Percentiles rank a stretch among this genome's conserved stretches.
Conservation (phyloP, 1,284 basidiomycete genomes). For the Amylostereum chailletii region DNA sequence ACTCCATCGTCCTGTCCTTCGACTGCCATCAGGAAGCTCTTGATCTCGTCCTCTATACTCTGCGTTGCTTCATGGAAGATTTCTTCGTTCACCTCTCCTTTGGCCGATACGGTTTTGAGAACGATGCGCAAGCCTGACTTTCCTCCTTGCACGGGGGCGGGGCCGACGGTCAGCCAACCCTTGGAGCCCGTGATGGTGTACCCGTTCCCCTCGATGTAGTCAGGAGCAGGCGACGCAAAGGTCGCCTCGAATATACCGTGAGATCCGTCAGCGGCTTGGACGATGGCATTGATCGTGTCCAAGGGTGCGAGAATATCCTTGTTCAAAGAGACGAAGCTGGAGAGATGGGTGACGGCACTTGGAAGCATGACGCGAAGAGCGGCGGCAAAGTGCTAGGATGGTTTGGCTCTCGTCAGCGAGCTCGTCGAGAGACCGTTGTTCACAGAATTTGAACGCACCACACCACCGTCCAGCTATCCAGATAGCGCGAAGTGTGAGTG, state of each 20-base stretch:
- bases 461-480: conserved; percentile 58
- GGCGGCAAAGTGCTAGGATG: conserved; percentile 51
- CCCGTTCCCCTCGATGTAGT: conserved; percentile 21
- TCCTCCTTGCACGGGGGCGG: conserved; percentile 15
- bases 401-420: neutral
- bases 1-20: conserved; percentile 36
- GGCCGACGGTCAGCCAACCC: conserved; percentile 47
- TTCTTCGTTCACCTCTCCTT: conserved; percentile 40
- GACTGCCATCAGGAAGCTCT: conserved; percentile 50
- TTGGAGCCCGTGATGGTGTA: conserved; percentile 51
- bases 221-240: conserved; percentile 42
- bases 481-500: neutral
- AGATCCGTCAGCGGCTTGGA: conserved; percentile 41
- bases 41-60: conserved; percentile 56
- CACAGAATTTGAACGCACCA: conserved; percentile 34
- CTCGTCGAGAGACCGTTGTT: neutral
- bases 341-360: conserved; percentile 41
- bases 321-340: conserved; percentile 61
- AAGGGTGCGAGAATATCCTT: conserved; percentile 63
- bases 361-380: conserved; percentile 55
- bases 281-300: conserved; percentile 60
- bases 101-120: conserved; percentile 30
- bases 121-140: conserved; percentile 23
- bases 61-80: conserved; percentile 34
- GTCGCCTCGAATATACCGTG: conserved; percentile 54